Evolutionary conservation across 345 rosid genomes (phyloP).

Genomic region (Populus tremula): DNA sequence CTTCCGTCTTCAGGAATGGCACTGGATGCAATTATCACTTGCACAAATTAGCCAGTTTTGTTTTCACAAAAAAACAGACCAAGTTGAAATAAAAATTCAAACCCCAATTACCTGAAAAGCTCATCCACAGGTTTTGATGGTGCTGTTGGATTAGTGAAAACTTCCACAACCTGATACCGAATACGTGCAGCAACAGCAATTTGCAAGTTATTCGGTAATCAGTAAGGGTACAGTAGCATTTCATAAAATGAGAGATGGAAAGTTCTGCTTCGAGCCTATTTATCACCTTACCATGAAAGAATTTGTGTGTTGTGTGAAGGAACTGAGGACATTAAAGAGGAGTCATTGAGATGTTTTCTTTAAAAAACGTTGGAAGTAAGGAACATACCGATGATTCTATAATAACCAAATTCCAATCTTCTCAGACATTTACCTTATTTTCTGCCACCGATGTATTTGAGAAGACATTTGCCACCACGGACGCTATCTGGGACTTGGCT

Average conservation of each 20-base stretch:
- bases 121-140: constrained; percentile 57
- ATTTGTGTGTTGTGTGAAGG: not conserved
- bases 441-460: constrained; percentile 81
- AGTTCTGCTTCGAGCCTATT: not conserved
- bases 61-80: not conserved
- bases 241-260: not conserved
- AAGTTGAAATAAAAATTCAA: not conserved
- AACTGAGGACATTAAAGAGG: not conserved
- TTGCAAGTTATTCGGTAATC: not conserved
- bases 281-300: not conserved
- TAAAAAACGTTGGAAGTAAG: not conserved
- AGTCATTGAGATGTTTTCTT: not conserved
- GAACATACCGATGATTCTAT: not conserved
- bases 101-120: constrained; percentile 66
- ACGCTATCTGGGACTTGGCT: constrained; percentile 69
- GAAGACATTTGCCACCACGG: constrained; percentile 78
- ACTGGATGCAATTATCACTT: constrained; percentile 29
- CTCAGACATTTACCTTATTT: constrained; percentile 62
- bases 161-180: constrained; percentile 67
- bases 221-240: not conserved
- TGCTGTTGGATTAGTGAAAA: constrained; percentile 73
- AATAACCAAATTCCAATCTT: not conserved
- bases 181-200: not conserved
- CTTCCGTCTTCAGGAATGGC: constrained; percentile 84
- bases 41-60: not conserved